phyloP scores from a whole-genome alignment of 805 yeast species.

The Starmerella gropengiesseri region DNA sequence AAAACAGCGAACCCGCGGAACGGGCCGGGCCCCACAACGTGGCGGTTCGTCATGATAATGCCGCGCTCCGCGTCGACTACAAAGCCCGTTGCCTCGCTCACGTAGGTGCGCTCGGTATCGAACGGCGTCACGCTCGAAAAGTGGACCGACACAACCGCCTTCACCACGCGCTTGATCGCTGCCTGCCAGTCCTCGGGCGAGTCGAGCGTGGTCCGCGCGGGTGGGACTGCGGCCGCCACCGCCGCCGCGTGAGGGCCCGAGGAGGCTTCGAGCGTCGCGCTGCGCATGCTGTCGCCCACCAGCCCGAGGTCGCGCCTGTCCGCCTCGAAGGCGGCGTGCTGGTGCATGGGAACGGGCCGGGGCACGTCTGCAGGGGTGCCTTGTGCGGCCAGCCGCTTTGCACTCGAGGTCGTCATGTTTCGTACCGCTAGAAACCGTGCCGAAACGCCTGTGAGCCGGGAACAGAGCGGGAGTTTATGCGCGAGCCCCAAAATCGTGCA shows the following conservation, averaged over 20 bases:
- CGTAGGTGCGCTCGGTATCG: conserved; percentile 72
- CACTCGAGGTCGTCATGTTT: conserved; percentile 3
- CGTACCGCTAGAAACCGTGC: background rate
- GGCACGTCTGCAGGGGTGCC: conserved; percentile 1
- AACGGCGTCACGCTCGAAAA: conserved; percentile 78
- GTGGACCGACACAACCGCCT: conserved; percentile 79
- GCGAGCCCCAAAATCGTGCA: conserved; percentile 6
- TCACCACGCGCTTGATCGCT: conserved; percentile 71
- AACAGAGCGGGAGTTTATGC: background rate
- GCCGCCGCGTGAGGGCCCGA: background rate
- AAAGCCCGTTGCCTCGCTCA: conserved; percentile 85
- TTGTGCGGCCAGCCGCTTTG: conserved; percentile 9
- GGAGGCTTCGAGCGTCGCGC: too few relatives aligned
- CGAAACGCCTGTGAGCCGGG: background rate
- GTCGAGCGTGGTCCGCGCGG: background rate
- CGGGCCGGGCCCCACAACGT: conserved; percentile 93
- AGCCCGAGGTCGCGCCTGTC: background rate
- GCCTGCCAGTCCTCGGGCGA: conserved; percentile 52
- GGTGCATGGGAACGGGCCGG: conserved; percentile 1
- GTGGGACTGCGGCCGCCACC: background rate
- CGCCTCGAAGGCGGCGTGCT: conserved; percentile 1
- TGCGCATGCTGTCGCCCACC: background rate
- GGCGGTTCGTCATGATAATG: conserved; percentile 80
- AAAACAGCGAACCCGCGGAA: conserved; percentile 84
- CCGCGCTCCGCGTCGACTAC: conserved; percentile 78